phyloP scores from a whole-genome alignment of 257 asterid genomes.

The Hygrophila difformis region DNA sequence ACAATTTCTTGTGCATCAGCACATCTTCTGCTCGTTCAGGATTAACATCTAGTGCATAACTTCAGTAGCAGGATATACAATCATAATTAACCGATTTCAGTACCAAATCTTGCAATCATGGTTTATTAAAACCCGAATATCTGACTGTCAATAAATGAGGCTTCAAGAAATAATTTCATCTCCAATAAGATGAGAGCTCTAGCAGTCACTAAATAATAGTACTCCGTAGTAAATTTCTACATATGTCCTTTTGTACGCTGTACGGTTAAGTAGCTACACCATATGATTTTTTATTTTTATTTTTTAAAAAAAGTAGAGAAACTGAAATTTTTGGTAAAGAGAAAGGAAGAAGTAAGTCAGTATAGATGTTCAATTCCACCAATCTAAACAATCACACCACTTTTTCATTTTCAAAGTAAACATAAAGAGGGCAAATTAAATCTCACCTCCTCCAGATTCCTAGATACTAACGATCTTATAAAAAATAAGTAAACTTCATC shows the following conservation, averaged over 20 bases:
- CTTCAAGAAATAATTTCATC: too few species aligned
- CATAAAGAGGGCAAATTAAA: constrained; percentile 10
- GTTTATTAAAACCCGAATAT: background rate
- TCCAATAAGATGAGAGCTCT: too few species aligned
- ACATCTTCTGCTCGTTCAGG: constrained; percentile 84
- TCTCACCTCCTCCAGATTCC: constrained; percentile 2
- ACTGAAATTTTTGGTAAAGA: too few species aligned
- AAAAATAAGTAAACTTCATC: constrained; percentile 8
- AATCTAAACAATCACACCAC: constrained; percentile 14
- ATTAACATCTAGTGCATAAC: constrained; percentile 85
- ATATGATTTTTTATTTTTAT: too few species aligned
- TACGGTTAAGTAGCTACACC: too few species aligned
- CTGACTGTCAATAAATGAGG: background rate
- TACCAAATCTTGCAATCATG: background rate
- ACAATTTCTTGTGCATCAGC: constrained; percentile 70
- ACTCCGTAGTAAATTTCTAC: background rate
- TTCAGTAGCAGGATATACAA: constrained; percentile 19
- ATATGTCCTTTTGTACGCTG: too few species aligned
- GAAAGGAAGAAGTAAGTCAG: constrained; percentile 1
- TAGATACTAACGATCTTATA: constrained; percentile 13
- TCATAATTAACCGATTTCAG: background rate
- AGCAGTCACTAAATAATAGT: background rate
- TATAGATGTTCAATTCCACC: background rate
- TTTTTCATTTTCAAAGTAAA: constrained; percentile 8
- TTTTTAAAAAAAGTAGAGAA: too few species aligned